phyloP scores from a whole-genome alignment of 2,329 filamentous ascomycete species.

The Colletotrichum aenigma region DNA sequence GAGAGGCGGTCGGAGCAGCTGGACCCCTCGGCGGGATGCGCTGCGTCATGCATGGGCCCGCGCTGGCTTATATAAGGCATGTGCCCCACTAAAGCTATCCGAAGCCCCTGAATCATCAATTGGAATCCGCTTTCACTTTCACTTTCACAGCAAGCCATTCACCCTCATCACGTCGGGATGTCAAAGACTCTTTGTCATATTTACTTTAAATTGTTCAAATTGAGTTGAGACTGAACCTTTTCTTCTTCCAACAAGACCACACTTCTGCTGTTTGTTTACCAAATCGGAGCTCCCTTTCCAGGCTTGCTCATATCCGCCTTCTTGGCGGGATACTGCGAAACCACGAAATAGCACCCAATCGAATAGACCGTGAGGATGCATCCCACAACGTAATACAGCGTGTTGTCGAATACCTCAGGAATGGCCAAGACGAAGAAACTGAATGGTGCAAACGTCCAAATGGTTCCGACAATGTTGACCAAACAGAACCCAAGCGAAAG shows the following conservation, averaged over 20 bases:
- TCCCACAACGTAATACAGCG: not conserved
- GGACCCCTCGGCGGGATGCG: not conserved
- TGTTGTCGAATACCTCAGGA: not conserved
- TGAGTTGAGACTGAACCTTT: too few relatives aligned
- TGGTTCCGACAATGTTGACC: not conserved
- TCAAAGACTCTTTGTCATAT: not conserved
- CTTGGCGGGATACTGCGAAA: not conserved
- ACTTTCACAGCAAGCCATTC: not conserved
- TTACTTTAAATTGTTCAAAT: not conserved
- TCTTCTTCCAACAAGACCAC: not conserved
- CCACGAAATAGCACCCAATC: not conserved
- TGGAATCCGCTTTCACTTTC: not conserved
- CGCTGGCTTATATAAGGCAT: not conserved
- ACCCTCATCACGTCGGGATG: not conserved
- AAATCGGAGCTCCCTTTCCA: not conserved
- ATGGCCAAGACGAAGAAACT: not conserved
- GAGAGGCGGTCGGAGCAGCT: not conserved
- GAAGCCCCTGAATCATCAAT: not conserved
- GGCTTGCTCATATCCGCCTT: not conserved
- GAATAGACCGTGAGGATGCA: not conserved
- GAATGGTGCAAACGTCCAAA: not conserved
- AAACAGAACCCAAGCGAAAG: conserved; percentile 13
- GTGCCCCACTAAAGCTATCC: not conserved
- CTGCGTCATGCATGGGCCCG: not conserved
- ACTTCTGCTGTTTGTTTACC: not conserved